A percentile compares a stretch with the other conserved stretches of the same genome.
Evolutionary conservation across 2,329 filamentous ascomycete species (phyloP).

Genomic region (Apiospora aurea): DNA sequence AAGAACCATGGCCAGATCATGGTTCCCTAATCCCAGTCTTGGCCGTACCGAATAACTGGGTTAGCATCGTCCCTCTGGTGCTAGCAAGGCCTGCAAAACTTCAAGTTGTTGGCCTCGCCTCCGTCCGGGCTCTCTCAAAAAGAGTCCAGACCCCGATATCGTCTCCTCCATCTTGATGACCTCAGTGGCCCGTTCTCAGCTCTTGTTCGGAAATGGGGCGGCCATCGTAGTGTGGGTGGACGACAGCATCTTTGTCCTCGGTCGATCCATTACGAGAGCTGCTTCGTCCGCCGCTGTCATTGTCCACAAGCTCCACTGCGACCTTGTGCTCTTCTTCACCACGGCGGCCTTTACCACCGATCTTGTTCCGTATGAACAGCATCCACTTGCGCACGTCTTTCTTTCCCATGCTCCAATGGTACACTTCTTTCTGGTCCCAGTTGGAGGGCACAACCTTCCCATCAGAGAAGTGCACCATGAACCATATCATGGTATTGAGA

Average conservation of each 20-base stretch:
- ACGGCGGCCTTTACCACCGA: slow-evolving; percentile 30
- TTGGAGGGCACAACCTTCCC: slow-evolving; percentile 58
- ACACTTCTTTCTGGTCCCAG: slow-evolving; percentile 62
- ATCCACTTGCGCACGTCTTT: slow-evolving; percentile 66
- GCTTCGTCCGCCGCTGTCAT: slow-evolving; percentile 27
- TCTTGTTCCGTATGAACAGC: slow-evolving; percentile 46
- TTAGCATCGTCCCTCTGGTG: not conserved
- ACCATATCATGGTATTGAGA: slow-evolving; percentile 60
- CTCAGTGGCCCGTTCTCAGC: slow-evolving; percentile 4
- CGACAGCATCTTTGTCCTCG: slow-evolving; percentile 24
- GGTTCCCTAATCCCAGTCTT: not conserved
- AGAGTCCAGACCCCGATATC: not conserved
- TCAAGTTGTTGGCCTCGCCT: not conserved
- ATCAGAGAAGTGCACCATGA: slow-evolving; percentile 53
- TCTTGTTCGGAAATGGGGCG: slow-evolving; percentile 20
- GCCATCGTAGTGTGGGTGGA: slow-evolving; percentile 5
- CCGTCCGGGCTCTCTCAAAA: not conserved
- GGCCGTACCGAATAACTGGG: not conserved
- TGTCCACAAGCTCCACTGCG: slow-evolving; percentile 41
- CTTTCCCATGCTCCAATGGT: slow-evolving; percentile 59
- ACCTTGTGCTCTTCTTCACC: slow-evolving; percentile 36
- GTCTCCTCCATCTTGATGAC: not conserved
- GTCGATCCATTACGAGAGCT: slow-evolving; percentile 24
- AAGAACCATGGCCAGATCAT: not conserved
- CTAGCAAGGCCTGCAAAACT: slow-evolving; percentile 2